Evolutionary conservation across 1,284 basidiomycete genomes (phyloP).

Genomic region (Malassezia slooffiae): DNA sequence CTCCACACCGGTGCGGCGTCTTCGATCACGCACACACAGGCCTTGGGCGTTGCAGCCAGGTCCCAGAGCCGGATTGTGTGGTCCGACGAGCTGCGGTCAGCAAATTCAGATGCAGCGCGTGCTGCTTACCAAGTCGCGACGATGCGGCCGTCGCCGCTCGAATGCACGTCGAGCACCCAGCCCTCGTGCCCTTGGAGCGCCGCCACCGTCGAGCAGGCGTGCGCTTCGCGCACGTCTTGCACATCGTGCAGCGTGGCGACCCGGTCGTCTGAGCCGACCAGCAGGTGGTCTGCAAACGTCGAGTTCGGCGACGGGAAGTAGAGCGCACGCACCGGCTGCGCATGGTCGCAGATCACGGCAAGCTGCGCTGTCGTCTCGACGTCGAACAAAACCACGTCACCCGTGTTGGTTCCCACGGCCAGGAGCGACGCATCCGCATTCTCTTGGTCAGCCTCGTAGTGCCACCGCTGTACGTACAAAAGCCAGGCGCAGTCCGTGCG

Average conservation of each 20-base stretch:
- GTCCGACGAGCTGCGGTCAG: constrained; percentile 3
- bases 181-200: constrained; percentile 12
- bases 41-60: constrained; percentile 7
- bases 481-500: background rate
- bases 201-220: background rate
- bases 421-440: constrained; percentile 11
- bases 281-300: constrained; percentile 4
- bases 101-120: too few relatives aligned
- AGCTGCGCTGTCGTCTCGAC: background rate
- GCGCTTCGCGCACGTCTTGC: background rate
- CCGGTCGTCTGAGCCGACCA: constrained; percentile 11
- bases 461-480: constrained; percentile 4
- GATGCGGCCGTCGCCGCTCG: constrained; percentile 10
- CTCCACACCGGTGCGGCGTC: constrained; percentile 6
- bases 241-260: constrained; percentile 10
- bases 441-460: constrained; percentile 3
- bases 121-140: constrained; percentile 10
- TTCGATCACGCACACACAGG: constrained; percentile 1
- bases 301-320: constrained; percentile 4
- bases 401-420: constrained; percentile 8
- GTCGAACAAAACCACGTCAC: constrained; percentile 4
- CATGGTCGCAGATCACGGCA: constrained; percentile 5
- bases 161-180: constrained; percentile 11
- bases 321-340: constrained; percentile 9
- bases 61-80: constrained; percentile 7